Evolutionary conservation across 106 monocot genomes (phyloP), one percentile per base, ranked within the genome.

Genomic region (Allium cepa): DNA sequence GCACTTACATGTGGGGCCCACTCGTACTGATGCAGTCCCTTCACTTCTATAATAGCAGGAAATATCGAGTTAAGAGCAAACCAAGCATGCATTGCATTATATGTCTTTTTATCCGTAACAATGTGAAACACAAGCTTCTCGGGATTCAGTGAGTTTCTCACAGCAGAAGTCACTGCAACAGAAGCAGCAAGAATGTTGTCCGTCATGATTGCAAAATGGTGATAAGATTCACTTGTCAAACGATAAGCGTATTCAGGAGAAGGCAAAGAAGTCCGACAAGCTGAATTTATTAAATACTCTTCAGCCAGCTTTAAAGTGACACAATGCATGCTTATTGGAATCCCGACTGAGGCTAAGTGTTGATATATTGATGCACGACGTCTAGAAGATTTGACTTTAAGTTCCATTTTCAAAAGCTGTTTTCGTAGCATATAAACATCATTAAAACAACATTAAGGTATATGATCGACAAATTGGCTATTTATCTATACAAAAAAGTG

Each of bases 401-500:
- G 77, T 50, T 90, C 85, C 90, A 90, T 85, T 66, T 90, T 85
- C 50, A 90, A 59, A 22, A 90, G 77, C 90, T 90, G 90, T 51
- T 66, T 60, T 26, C 46, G 13, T 28, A 26, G 36, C 12, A n/a
- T 47, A 5, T 47, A 27, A 52, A 1, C 10, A 16, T 8, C 4
- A 64, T 64, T 36, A 36, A 36, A 36, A 36, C 36, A 36, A 36
- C 36, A 36, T 36, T 36, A 36, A 36, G 36, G 36, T 36, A 36
- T 36, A 5, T 36, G 36, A 36, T 36, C 36, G 3, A 36, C 36
- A 36, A 36, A 36, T 5, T 36, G 36, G 36, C 36, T 36, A 4
- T 36, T 36, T 36, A 36, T 36, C 36, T 36, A 36, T 5, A 36
- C 0, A 36, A 36, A 36, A 36, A 2, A 36, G 36, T 36, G 36